Evolutionary conservation across 1,139 yeast species (phyloP).

Genomic region (Nadsonia commutata): DNA sequence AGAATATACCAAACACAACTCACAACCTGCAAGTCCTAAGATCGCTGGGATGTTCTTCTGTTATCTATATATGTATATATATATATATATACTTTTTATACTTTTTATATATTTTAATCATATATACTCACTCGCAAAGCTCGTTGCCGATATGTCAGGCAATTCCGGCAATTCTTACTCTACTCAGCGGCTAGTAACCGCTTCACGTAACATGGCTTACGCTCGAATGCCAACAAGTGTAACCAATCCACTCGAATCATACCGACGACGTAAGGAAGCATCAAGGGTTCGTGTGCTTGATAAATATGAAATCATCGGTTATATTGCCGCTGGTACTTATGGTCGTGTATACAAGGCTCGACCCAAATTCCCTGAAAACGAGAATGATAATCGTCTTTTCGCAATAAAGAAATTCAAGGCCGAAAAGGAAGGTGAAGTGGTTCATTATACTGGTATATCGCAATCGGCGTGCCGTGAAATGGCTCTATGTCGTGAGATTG

Average conservation of each 20-base stretch:
- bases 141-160: too few species aligned
- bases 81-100: too few species aligned
- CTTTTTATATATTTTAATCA: too few species aligned
- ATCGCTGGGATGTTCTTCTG: too few species aligned
- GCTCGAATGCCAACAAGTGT: constrained; percentile 13
- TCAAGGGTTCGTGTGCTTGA: constrained; percentile 58
- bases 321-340: constrained; percentile 96
- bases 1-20: too few species aligned
- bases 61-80: too few species aligned
- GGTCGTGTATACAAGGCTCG: constrained; percentile 91
- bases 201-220: neutral
- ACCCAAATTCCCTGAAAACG: constrained; percentile 17
- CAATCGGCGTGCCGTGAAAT: constrained; percentile 94
- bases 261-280: constrained; percentile 45
- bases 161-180: neutral
- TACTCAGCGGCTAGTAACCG: neutral
- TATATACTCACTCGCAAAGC: too few species aligned
- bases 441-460: constrained; percentile 87
- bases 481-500: constrained; percentile 83
- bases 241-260: constrained; percentile 23
- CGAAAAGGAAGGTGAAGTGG: constrained; percentile 80
- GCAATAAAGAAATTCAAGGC: constrained; percentile 96
- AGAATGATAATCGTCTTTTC: constrained; percentile 13
- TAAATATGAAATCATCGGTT: constrained; percentile 78
- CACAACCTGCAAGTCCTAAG: too few species aligned